These are phyloP conservation scores for Groenewaldozyma salmanticensis DNA, from an alignment of 805 yeast species.

Conservation along the genomic window DNA sequence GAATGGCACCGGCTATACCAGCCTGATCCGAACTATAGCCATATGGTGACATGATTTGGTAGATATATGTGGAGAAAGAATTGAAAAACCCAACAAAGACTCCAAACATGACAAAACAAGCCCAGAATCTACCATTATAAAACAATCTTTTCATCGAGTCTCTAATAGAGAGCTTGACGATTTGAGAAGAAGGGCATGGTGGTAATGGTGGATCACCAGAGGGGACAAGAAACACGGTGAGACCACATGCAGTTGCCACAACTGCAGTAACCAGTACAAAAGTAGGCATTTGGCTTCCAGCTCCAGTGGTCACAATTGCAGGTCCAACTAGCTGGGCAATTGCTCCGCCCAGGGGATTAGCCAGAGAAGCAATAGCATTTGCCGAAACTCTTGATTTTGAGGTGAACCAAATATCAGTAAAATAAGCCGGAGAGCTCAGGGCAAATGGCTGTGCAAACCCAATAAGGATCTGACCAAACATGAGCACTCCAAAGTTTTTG, in stretches of 20 bases:
- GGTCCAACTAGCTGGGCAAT: constrained; percentile 27
- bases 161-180: constrained; percentile 17
- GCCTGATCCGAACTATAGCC: constrained; percentile 27
- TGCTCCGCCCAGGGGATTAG: constrained; percentile 29
- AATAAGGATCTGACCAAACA: constrained; percentile 27
- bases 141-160: constrained; percentile 16
- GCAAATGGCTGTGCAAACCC: constrained; percentile 29
- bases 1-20: constrained; percentile 25
- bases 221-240: constrained; percentile 18
- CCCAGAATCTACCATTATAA: constrained; percentile 13
- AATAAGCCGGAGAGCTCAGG: constrained; percentile 24
- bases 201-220: constrained; percentile 19
- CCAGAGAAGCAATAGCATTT: constrained; percentile 26
- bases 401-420: constrained; percentile 27
- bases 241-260: constrained; percentile 17
- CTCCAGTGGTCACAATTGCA: constrained; percentile 17
- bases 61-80: constrained; percentile 22
- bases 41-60: constrained; percentile 26
- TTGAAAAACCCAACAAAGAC: constrained; percentile 27
- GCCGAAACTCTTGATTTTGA: constrained; percentile 26
- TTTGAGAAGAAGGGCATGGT: constrained; percentile 26
- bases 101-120: constrained; percentile 19
- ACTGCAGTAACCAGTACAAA: constrained; percentile 20
- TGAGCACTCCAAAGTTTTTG: constrained; percentile 21
- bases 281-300: constrained; percentile 15